Evolutionary conservation across 768 basidiomycete genomes (phyloP), one percentile per base, ranked within the genome.

Genomic region (Amanita muscaria): DNA sequence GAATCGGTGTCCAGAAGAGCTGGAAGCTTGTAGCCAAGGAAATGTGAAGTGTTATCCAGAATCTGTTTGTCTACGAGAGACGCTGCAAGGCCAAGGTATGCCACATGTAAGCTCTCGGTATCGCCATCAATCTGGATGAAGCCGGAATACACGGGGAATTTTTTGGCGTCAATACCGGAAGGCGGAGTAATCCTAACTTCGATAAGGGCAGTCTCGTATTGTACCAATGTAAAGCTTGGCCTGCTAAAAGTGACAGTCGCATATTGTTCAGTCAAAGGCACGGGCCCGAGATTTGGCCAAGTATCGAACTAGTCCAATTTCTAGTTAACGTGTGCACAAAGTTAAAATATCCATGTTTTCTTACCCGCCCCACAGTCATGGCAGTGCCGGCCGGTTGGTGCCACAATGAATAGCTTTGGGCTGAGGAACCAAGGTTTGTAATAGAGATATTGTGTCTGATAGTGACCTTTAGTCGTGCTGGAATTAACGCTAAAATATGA

Each of bases 71-170:
- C 58, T 47, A 63, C 64, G 45, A 74, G 58, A 9, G 60, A 58
- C 59, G 49, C 52, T 29, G 39, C 52, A 25, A 56, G 52, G 60
- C 73, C 73, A 16, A 73, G 55, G 54, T 72, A 76, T 0, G 68
- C 60, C n/a, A 66, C 60, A 19, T 65, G 59, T 40, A 62, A 55
- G 18, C 50, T 64, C 46, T 67, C 64, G 10, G 51, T 48, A 11
- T 52, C 56, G 40, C 58, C 64, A 41, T 61, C 59, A 22, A 68
- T 53, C 36, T 67, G 61, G 24, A 79, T 71, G 61, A 65, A 76
- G 3, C 76, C 77, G 21, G 73, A 74, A 59, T 71, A 77, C 44
- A 77, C 62, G 16, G 79, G 79, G 59, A 76, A 70, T 2, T 69
- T 64, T 22, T 65, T 56, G 22, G 72, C 63, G 37, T 72, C 54